phyloP scores from a whole-genome alignment of 2,329 filamentous ascomycete genomes.

The Emergomyces orientalis region DNA sequence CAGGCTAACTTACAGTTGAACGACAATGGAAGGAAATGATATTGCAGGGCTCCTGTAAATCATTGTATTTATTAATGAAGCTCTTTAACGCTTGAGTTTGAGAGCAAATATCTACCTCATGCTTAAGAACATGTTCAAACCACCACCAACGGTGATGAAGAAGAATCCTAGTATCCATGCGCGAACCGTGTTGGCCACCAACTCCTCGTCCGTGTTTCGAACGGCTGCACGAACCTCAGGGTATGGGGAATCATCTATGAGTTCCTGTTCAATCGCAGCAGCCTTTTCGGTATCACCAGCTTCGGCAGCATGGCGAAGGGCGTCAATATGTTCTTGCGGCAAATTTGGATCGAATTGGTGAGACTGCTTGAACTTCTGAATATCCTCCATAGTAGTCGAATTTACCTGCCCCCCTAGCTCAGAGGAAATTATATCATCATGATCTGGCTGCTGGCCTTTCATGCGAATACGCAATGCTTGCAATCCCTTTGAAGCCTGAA shows the following conservation, averaged over 20 bases:
- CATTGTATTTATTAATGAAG: neutral
- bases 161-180: conserved; percentile 52
- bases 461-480: neutral
- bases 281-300: conserved; percentile 50
- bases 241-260: conserved; percentile 55
- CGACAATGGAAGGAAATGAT: conserved; percentile 47
- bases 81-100: neutral
- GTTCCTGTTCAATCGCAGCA: conserved; percentile 47
- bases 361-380: conserved; percentile 8
- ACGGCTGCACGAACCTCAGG: conserved; percentile 53
- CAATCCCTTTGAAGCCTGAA: neutral
- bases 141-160: conserved; percentile 49
- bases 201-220: conserved; percentile 51
- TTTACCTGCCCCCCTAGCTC: neutral
- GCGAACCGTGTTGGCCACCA: conserved; percentile 52
- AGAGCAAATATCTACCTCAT: conserved; percentile 32
- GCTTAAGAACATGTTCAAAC: conserved; percentile 48
- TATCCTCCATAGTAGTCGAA: neutral
- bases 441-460: neutral
- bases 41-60: conserved; percentile 37
- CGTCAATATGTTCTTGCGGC: conserved; percentile 49
- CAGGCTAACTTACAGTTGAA: conserved; percentile 36
- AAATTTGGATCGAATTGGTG: conserved; percentile 49
- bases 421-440: neutral
- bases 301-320: conserved; percentile 47